Percentiles rank a stretch among this genome's conserved stretches.
Conservation (phyloP, 345 rosid genomes). For the Melastoma malabathricum region DNA sequence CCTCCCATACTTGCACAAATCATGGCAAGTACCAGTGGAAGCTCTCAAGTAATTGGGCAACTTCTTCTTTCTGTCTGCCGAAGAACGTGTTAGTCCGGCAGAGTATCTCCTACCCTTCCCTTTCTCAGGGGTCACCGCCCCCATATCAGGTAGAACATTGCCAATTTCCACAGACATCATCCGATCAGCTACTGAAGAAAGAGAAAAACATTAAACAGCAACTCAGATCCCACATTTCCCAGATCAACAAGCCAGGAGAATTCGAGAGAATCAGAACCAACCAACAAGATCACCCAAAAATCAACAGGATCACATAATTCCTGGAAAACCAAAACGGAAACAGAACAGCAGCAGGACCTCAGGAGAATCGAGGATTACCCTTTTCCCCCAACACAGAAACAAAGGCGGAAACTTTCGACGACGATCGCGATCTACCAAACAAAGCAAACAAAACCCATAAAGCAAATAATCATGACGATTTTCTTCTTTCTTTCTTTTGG, state of each 20-base stretch:
- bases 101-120: slow-evolving; percentile 33
- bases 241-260: no score
- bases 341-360: slow-evolving; percentile 2
- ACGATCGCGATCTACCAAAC: background rate
- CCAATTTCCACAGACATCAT: no score
- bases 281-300: no score
- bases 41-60: slow-evolving; percentile 54
- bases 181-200: no score
- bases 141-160: slow-evolving; percentile 9
- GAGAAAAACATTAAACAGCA: no score
- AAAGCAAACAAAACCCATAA: slow-evolving; percentile 4
- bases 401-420: slow-evolving; percentile 4
- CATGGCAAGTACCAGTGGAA: slow-evolving; percentile 76
- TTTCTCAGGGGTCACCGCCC: slow-evolving; percentile 14
- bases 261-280: no score
- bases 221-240: no score
- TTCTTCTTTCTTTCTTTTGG: background rate
- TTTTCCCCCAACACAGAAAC: no score
- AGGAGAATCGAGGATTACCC: no score
- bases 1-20: slow-evolving; percentile 64
- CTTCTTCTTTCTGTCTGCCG: slow-evolving; percentile 18
- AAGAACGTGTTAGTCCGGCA: slow-evolving; percentile 18
- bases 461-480: background rate
- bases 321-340: background rate
- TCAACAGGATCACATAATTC: no score